Percentiles rank a stretch among this genome's conserved stretches.
Conservation (phyloP, 192 early-diverging fungal genomes). For the Gryganskiella cystojenkinii region DNA sequence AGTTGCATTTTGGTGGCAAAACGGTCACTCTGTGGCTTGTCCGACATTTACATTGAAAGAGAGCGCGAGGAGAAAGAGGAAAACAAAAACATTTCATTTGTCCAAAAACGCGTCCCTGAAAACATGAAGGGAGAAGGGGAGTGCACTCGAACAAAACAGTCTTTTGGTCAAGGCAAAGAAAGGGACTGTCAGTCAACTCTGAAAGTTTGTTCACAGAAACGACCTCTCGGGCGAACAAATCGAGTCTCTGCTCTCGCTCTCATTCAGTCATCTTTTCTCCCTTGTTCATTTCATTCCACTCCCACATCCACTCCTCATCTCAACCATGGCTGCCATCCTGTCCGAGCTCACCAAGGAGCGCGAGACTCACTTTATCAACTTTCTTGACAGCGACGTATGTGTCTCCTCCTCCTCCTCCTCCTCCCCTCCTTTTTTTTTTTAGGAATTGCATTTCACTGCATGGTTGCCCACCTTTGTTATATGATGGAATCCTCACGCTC, state of each 20-base stretch:
- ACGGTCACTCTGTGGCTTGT: neutral
- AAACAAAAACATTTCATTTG: neutral
- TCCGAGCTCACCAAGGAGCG: conserved; percentile 42
- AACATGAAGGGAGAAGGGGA: too few species aligned
- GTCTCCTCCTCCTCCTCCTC: neutral
- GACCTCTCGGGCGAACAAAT: too few species aligned
- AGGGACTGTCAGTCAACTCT: too few species aligned
- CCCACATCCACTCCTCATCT: conserved; percentile 1
- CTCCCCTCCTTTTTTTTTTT: neutral
- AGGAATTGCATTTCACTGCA: too few species aligned
- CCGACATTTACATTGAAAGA: neutral
- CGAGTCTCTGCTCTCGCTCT: too few species aligned
- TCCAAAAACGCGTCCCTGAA: too few species aligned
- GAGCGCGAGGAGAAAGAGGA: neutral
- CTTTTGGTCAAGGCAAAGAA: too few species aligned
- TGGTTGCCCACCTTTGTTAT: too few species aligned
- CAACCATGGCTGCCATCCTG: conserved; percentile 26
- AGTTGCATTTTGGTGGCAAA: neutral
- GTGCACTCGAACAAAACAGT: too few species aligned
- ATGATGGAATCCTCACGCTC: too few species aligned
- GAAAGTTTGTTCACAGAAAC: too few species aligned
- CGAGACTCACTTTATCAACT: conserved; percentile 31
- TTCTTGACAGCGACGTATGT: conserved; percentile 49
- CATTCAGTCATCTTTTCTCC: too few species aligned
- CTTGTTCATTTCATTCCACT: neutral